Evolutionary conservation across 306 rosid genomes (phyloP).

Genomic region (Ormosia semicastrata): DNA sequence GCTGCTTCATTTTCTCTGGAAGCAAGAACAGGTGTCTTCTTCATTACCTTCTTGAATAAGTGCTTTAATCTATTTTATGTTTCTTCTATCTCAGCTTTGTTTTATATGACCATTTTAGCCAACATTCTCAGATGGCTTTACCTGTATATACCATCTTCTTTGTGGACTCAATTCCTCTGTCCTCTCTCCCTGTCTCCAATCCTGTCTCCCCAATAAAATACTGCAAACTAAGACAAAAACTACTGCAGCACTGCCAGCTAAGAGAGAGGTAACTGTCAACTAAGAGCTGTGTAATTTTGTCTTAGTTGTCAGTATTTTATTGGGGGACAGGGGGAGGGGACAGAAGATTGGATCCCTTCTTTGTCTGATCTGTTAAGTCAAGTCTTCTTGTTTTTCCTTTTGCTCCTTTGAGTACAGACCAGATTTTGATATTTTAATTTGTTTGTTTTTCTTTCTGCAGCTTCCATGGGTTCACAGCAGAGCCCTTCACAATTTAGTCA

Average conservation of each 20-base stretch:
- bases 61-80: neutral
- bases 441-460: conserved; percentile 45
- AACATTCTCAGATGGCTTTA: conserved; percentile 24
- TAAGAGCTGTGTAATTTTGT: conserved; percentile 7
- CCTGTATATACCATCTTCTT: neutral
- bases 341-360: neutral
- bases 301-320: conserved; percentile 3
- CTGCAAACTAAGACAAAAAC: neutral
- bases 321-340: neutral
- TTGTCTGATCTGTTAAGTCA: neutral
- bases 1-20: conserved; percentile 56
- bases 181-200: neutral
- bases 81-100: conserved; percentile 4
- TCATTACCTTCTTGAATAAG: conserved; percentile 11
- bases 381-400: neutral
- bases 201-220: neutral
- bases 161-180: conserved; percentile 2
- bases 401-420: neutral
- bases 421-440: conserved; percentile 6
- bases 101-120: conserved; percentile 14
- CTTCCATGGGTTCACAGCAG: conserved; percentile 58
- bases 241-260: neutral
- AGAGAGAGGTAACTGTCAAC: neutral
- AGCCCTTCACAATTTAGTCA: conserved; percentile 61
- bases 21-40: conserved; percentile 52